A percentile compares a stretch with the other conserved stretches of the same genome.
Conservation (phyloP, 108 stramenopile species). For the Stephanodiscus triporus region DNA sequence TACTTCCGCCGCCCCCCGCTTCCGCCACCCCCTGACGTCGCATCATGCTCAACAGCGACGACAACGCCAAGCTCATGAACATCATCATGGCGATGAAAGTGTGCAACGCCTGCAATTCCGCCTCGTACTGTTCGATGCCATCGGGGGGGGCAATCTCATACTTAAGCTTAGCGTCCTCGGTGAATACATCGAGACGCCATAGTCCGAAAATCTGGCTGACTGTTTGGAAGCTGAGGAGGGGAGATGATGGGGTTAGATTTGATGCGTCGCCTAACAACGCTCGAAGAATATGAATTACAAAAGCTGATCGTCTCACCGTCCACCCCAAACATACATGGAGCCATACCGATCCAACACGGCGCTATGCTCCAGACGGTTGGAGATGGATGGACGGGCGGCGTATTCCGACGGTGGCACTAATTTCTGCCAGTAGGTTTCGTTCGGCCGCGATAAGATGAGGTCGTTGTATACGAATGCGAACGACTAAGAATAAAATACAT, state of each 20-base stretch:
- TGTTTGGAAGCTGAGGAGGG: constrained; percentile 19
- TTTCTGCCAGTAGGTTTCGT: constrained; percentile 35
- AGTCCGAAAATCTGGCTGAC: constrained; percentile 40
- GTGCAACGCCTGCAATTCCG: constrained; percentile 39
- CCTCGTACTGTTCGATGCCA: constrained; percentile 44
- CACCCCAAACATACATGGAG: constrained; percentile 50
- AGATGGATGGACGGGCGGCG: constrained; percentile 14
- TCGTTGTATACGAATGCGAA: constrained; percentile 51
- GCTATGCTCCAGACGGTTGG: constrained; percentile 45
- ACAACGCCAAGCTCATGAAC: constrained; percentile 42
- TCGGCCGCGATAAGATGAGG: constrained; percentile 33
- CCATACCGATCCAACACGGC: constrained; percentile 44
- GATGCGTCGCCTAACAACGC: no score
- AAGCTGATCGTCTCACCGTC: constrained; percentile 9
- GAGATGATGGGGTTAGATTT: no score
- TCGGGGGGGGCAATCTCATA: constrained; percentile 32
- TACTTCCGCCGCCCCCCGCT: constrained; percentile 17
- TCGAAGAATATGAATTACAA: no score
- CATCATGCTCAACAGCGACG: constrained; percentile 39
- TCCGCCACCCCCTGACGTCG: constrained; percentile 23
- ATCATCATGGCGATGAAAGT: constrained; percentile 50
- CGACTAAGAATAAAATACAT: constrained; percentile 7
- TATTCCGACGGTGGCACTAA: constrained; percentile 15
- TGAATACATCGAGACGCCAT: constrained; percentile 49
- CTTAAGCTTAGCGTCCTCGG: constrained; percentile 24